Base-by-base conservation (phyloP, 306 rosid genomes). In the Notholithocarpus densiflorus region DNA sequence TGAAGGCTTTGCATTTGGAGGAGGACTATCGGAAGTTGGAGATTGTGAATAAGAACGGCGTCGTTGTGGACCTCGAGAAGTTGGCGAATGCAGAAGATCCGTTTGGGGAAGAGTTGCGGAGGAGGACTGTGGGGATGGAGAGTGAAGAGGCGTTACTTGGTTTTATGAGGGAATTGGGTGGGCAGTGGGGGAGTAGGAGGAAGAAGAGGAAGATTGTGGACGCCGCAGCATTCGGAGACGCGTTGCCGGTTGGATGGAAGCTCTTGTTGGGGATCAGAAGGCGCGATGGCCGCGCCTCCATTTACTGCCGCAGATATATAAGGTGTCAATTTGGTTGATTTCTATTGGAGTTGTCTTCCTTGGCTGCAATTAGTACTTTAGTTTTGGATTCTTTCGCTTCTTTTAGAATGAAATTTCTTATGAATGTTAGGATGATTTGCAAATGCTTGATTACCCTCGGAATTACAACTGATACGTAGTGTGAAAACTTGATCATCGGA, bases 151-250 rank as follows among this genome's bases (percentile, higher is more conserved):
- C 84, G 80, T 62, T 93, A 72, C 87, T 93, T 74, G 97, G 88
- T 37, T 93, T 91, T 81, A 81, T 91, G 90, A 89, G 94, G 79
- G 91, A 87, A n/a, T 83, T 93, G 82, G 89, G 68, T 6, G 98
- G 98, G 20, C 89, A 91, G 32, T 93, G 98, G 98, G 98, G 93
- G 0, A 93, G 98, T 68, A 82, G 97, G 80, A 83, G 98, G 85
- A 93, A 82, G 88, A 91, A 84, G 91, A 88, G 98, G 65, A 88
- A 88, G 87, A 88, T 93, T 24, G 98, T 93, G 5, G 97, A 91
- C 3, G 94, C 98, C 0, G 76, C 56, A 0, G 84, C 82, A 72
- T 93, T 93, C 6, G 98, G 94, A 2, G 86, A 91, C 24, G 80
- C 87, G 0, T 81, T 93, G 75, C 98, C 98, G 0, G 34, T 88